Conservation (phyloP, 345 rosid species). For the sweet orange (Citrus sinensis) region DVS_A1.0 CM039162.1:30190001-30190500, state of each 20-base stretch:
- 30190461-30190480: neutral
- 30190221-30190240: constrained; percentile 7
- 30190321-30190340: neutral
- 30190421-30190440: neutral
- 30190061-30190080: neutral
- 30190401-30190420: neutral
- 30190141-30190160: constrained; percentile 33
- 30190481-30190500: neutral
- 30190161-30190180: constrained; percentile 47
- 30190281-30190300: neutral
- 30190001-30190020: neutral
- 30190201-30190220: constrained; percentile 79
- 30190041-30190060: too few relatives aligned
- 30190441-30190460: neutral
- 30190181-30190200: constrained; percentile 71
- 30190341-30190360: neutral
- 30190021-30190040: neutral
- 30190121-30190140: constrained; percentile 8
- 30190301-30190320: neutral
- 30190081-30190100: neutral
- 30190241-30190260: constrained; percentile 2
- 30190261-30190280: neutral
- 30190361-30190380: neutral
- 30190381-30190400: neutral
- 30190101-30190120: neutral